These are phyloP conservation scores for Acanthamoeba sp. DNA, from an alignment of 208 protist genomes.

Conservation along the genomic window DNA sequence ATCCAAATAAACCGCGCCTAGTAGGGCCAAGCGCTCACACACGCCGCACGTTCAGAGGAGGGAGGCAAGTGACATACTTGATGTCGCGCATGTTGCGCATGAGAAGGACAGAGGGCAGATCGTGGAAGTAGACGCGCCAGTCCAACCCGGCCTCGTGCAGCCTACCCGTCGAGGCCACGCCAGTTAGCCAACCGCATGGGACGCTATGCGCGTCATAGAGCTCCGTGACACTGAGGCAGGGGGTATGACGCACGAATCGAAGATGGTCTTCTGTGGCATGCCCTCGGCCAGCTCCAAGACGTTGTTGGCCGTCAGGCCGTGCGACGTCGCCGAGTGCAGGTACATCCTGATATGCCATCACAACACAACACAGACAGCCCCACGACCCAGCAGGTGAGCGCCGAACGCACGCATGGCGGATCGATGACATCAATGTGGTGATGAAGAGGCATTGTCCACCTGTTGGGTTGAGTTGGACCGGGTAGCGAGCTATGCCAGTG, in stretches of 20 bases:
- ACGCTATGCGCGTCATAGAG: no score
- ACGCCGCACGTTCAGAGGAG: no score
- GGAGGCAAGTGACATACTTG: background rate
- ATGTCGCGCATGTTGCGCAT: conserved; percentile 54
- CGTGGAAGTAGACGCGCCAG: conserved; percentile 54
- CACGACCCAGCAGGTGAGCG: background rate
- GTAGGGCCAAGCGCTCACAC: background rate
- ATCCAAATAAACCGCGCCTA: no score
- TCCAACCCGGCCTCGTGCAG: background rate
- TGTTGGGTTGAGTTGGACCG: conserved; percentile 55
- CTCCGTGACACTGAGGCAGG: no score
- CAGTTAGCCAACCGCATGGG: no score
- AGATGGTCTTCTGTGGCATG: conserved; percentile 22
- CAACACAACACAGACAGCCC: no score
- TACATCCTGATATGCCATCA: background rate
- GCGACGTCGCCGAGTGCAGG: conserved; percentile 55
- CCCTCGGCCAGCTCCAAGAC: background rate
- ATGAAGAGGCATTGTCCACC: background rate
- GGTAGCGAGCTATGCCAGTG: conserved; percentile 60
- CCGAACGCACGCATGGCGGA: background rate
- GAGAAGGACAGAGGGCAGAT: background rate
- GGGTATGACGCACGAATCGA: background rate
- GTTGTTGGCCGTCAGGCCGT: conserved; percentile 4
- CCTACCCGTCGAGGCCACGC: no score
- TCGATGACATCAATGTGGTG: no score